A percentile compares a stretch with the other conserved stretches of the same genome.
Evolutionary conservation across 306 rosid genomes (phyloP).

Genomic region (Dryas drummondii): DNA sequence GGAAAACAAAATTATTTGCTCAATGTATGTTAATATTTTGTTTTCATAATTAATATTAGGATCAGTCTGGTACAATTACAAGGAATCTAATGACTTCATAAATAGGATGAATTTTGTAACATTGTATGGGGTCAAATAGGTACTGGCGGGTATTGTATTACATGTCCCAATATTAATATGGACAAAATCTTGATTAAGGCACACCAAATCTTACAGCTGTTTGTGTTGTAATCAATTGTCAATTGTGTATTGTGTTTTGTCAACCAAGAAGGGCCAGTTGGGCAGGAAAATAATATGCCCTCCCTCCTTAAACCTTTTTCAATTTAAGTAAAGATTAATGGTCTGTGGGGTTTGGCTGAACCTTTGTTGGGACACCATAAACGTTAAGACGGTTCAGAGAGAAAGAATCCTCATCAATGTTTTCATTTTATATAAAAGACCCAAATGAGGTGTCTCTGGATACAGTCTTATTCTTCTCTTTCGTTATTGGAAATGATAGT

Average conservation of each 20-base stretch:
- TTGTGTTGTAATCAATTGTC: not conserved
- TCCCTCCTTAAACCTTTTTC: not conserved
- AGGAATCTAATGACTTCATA: too few species aligned
- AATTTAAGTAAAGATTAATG: not conserved
- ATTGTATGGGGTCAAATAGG: too few species aligned
- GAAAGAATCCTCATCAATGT: not conserved
- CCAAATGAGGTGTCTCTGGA: not conserved
- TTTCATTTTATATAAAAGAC: not conserved
- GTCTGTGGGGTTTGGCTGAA: not conserved
- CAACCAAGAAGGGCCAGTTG: not conserved
- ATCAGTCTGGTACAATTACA: too few species aligned
- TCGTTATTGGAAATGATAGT: not conserved
- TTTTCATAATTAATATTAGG: too few species aligned
- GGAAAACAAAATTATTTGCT: too few species aligned
- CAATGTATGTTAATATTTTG: too few species aligned
- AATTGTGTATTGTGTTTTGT: not conserved
- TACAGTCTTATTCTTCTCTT: not conserved
- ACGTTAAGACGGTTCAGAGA: not conserved
- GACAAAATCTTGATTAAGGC: not conserved
- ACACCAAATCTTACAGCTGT: slow-evolving; percentile 10
- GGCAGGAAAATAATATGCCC: not conserved
- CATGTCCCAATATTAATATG: too few species aligned
- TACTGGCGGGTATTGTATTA: too few species aligned
- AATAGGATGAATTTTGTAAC: too few species aligned
- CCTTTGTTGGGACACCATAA: not conserved